These are phyloP conservation scores for Dothideomycetes sp. DNA, from an alignment of 2,329 filamentous ascomycete genomes.

Conservation along the genomic window DNA sequence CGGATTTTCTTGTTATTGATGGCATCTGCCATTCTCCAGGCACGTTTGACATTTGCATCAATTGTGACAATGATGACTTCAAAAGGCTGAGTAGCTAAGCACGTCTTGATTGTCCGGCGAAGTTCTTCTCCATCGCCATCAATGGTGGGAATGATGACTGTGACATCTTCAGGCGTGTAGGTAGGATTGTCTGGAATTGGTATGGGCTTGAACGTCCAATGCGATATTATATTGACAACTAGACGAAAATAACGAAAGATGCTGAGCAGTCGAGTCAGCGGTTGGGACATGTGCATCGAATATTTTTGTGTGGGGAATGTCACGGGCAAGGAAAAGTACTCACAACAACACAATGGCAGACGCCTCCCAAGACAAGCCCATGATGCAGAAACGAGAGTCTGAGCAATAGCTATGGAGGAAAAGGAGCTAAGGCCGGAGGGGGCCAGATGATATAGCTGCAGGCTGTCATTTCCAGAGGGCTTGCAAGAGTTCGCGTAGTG, in stretches of 20 bases:
- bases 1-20: constrained; percentile 55
- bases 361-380: constrained; percentile 11
- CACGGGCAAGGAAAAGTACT: constrained; percentile 1
- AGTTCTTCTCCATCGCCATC: constrained; percentile 79
- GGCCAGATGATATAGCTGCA: neutral
- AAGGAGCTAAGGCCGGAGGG: neutral
- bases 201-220: constrained; percentile 79
- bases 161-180: constrained; percentile 73
- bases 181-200: constrained; percentile 72
- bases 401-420: constrained; percentile 6
- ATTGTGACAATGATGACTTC: constrained; percentile 83
- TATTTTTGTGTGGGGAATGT: neutral
- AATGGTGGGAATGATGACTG: constrained; percentile 87
- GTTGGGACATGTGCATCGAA: neutral
- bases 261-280: constrained; percentile 37
- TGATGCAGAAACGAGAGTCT: constrained; percentile 10
- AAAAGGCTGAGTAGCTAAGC: constrained; percentile 56
- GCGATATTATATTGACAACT: constrained; percentile 72
- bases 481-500: constrained; percentile 9
- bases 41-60: constrained; percentile 57
- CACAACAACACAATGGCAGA: constrained; percentile 12
- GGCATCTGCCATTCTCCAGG: constrained; percentile 39
- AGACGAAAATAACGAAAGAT: constrained; percentile 79
- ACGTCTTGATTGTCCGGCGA: constrained; percentile 67
- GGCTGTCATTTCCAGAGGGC: neutral